Evolutionary conservation across 176 grass and related monocot species (phyloP).

Genomic region (Chrysopogon serrulatus): DNA sequence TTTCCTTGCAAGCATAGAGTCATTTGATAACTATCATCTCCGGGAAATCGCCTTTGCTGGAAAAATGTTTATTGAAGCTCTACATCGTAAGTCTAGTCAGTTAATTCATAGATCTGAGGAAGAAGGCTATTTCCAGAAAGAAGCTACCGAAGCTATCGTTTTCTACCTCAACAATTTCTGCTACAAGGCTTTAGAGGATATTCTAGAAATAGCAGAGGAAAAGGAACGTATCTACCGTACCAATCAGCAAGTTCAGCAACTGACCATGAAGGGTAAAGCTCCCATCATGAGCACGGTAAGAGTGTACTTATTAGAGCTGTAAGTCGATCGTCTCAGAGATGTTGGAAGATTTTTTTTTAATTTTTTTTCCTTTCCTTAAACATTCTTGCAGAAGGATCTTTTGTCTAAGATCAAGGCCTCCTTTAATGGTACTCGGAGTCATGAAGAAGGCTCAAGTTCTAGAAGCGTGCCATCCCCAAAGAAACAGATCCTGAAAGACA

Average conservation of each 20-base stretch:
- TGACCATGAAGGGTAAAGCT: background rate
- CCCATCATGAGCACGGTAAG: conserved; percentile 23
- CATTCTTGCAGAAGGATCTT: conserved; percentile 19
- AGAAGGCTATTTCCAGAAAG: background rate
- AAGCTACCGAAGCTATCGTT: background rate
- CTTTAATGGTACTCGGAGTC: background rate
- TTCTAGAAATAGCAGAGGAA: background rate
- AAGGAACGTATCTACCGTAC: background rate
- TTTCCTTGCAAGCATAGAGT: background rate
- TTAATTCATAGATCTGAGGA: background rate
- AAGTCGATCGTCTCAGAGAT: too few species aligned
- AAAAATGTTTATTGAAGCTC: background rate
- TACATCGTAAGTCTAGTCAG: background rate
- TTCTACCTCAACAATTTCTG: conserved; percentile 39
- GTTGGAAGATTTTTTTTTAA: background rate
- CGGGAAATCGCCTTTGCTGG: background rate
- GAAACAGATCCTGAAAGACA: background rate
- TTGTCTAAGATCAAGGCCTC: conserved; percentile 17
- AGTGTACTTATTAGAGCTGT: background rate
- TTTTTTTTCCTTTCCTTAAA: background rate
- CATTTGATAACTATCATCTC: background rate
- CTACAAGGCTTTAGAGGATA: background rate
- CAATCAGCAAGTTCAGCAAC: background rate
- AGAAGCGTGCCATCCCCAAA: background rate
- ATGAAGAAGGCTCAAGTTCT: background rate